Conservation (phyloP, 2,329 filamentous ascomycete genomes). For the Amesomyces nigricolor region DNA sequence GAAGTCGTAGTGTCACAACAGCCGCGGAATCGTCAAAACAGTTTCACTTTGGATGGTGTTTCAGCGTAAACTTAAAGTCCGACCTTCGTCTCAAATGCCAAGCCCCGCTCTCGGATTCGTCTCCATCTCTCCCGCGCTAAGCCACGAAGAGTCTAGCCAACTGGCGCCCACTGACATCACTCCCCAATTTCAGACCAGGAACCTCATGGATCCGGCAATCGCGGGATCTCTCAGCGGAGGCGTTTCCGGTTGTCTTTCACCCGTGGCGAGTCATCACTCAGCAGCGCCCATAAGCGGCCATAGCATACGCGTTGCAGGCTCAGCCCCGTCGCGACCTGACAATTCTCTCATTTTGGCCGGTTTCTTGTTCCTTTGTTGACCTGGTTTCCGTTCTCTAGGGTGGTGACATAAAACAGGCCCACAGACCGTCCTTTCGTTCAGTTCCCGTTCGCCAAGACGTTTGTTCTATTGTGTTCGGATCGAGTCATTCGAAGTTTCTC, state of each 20-base stretch:
- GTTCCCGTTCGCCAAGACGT: neutral
- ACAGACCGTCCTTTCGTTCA: neutral
- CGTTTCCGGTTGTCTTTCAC: neutral
- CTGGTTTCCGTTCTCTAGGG: neutral
- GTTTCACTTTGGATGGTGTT: conserved; percentile 3
- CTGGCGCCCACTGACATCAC: neutral
- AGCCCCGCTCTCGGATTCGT: neutral
- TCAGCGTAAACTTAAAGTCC: neutral
- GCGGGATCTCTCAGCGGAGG: neutral
- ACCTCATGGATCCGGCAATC: neutral
- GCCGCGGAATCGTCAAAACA: neutral
- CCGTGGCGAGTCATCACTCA: neutral
- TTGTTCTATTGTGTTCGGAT: no score
- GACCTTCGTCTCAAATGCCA: neutral
- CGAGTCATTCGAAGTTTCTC: no score
- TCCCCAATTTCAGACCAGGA: neutral
- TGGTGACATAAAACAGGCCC: neutral
- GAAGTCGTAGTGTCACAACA: neutral
- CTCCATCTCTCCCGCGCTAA: neutral
- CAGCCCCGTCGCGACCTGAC: conserved; percentile 3
- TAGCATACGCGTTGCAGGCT: neutral
- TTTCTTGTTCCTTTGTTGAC: neutral
- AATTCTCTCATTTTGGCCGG: neutral
- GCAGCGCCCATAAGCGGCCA: neutral
- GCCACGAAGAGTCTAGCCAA: neutral